A percentile compares a stretch with the other conserved stretches of the same genome.
These are phyloP conservation scores for Diplocarpon mali DNA, from an alignment of 2,329 filamentous ascomycete genomes.

Conservation along the genomic window DNA sequence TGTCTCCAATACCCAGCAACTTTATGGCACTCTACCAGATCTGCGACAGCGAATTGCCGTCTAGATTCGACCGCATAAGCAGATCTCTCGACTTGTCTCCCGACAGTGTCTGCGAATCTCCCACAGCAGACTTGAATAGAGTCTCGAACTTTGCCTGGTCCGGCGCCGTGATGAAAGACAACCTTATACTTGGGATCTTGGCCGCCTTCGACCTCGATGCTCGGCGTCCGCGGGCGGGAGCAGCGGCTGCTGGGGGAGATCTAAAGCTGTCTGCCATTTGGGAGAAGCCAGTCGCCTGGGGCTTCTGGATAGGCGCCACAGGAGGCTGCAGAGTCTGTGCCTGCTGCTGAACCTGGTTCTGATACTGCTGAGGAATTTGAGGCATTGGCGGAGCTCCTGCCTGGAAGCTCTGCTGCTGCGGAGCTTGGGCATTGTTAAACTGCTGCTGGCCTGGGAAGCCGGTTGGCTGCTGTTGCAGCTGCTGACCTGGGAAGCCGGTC, in stretches of 20 bases:
- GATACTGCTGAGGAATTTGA: conserved; percentile 26
- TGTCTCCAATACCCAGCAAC: neutral
- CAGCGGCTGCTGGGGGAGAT: conserved; percentile 30
- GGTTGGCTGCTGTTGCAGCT: conserved; percentile 43
- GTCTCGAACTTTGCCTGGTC: conserved; percentile 98
- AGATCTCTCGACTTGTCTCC: conserved; percentile 89
- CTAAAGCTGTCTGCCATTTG: conserved; percentile 60
- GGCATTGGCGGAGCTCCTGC: conserved; percentile 26
- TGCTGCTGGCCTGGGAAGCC: conserved; percentile 42
- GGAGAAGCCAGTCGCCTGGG: conserved; percentile 54
- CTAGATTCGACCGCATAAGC: conserved; percentile 74
- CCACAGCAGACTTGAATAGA: conserved; percentile 89
- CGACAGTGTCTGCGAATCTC: conserved; percentile 72
- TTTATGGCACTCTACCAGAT: conserved; percentile 59
- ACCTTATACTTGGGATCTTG: conserved; percentile 84
- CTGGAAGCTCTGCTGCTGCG: conserved; percentile 33
- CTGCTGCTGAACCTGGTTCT: conserved; percentile 26
- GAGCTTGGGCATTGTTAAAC: conserved; percentile 33
- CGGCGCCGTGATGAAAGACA: conserved; percentile 90
- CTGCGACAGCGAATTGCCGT: conserved; percentile 78
- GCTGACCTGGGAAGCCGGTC: conserved; percentile 40
- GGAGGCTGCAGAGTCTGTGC: conserved; percentile 41
- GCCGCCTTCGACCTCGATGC: conserved; percentile 43
- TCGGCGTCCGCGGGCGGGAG: conserved; percentile 33
- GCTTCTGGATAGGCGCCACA: conserved; percentile 49